Percentiles rank a stretch among this genome's conserved stretches.
Conservation (phyloP, 352 stramenopile species). For the Pythium monospermum region DNA sequence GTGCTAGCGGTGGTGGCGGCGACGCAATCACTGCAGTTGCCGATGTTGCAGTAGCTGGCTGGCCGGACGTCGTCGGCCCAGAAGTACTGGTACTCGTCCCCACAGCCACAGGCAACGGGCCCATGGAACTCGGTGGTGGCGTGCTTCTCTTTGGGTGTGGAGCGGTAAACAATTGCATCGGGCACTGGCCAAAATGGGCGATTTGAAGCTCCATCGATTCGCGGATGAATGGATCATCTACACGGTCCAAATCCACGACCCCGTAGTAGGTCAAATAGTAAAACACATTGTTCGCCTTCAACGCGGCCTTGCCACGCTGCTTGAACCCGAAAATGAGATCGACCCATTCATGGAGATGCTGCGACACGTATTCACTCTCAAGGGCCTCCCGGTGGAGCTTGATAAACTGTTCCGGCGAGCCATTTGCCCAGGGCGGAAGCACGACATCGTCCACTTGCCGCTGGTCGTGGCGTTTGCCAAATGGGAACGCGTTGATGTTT, state of each 20-base stretch:
- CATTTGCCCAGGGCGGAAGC: conserved; percentile 96
- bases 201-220: conserved; percentile 98
- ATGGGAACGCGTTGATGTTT: conserved; percentile 94
- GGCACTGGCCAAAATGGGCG: conserved; percentile 98
- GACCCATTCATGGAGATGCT: conserved; percentile 97
- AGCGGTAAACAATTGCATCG: conserved; percentile 90
- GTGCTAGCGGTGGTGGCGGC: not conserved
- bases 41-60: too few relatives aligned
- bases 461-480: conserved; percentile 89
- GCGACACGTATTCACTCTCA: conserved; percentile 97
- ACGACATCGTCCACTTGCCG: conserved; percentile 85
- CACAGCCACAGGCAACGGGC: conserved; percentile 5
- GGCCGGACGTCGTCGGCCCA: conserved; percentile 5
- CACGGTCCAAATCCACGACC: conserved; percentile 95
- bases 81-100: conserved; percentile 21
- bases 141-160: conserved; percentile 63
- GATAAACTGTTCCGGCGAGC: conserved; percentile 95
- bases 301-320: conserved; percentile 91
- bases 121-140: not conserved
- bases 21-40: not conserved
- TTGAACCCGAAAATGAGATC: conserved; percentile 99
- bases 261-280: conserved; percentile 91
- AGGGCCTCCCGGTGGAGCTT: conserved; percentile 93
- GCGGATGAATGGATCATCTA: conserved; percentile 91
- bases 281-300: conserved; percentile 97